Percentiles rank a stretch among this genome's conserved stretches.
phyloP scores from a whole-genome alignment of 1,284 basidiomycete species.

The Laetiporus sulphureus region DNA sequence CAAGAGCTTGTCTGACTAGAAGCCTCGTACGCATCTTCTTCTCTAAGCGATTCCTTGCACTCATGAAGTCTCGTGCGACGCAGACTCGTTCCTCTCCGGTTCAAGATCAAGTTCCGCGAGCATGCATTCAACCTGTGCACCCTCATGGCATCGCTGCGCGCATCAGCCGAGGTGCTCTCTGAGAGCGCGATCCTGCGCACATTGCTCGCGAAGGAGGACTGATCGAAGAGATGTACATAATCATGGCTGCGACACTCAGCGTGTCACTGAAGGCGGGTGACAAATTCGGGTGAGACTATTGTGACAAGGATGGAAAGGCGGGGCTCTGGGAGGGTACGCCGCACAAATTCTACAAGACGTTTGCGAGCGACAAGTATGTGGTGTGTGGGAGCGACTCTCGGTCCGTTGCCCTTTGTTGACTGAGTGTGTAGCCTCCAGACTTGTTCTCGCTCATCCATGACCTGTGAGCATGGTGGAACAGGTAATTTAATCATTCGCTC shows the following conservation, averaged over 20 bases:
- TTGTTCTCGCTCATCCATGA: slow-evolving; percentile 94
- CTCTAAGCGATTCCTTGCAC: no score
- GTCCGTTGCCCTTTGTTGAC: background rate
- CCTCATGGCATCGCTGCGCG: slow-evolving; percentile 45
- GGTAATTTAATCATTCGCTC: no score
- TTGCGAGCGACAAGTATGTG: slow-evolving; percentile 40
- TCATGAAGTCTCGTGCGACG: no score
- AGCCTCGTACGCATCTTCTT: no score
- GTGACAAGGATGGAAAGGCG: slow-evolving; percentile 76
- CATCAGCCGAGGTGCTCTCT: slow-evolving; percentile 32
- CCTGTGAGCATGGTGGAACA: no score
- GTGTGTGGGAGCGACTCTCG: slow-evolving; percentile 31
- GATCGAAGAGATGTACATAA: slow-evolving; percentile 81
- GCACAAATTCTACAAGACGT: slow-evolving; percentile 64
- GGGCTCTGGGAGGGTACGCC: slow-evolving; percentile 77
- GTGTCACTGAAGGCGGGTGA: slow-evolving; percentile 72
- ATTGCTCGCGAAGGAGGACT: slow-evolving; percentile 81
- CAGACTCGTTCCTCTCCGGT: slow-evolving; percentile 71
- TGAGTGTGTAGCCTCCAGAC: slow-evolving; percentile 37
- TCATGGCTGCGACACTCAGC: slow-evolving; percentile 83
- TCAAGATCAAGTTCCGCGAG: slow-evolving; percentile 90
- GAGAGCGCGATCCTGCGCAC: slow-evolving; percentile 35
- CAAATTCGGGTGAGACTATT: slow-evolving; percentile 84
- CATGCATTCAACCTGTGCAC: slow-evolving; percentile 78
- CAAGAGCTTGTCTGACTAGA: no score